Base-by-base conservation (phyloP, 257 asterid species). In the Ilex asprella region DNA sequence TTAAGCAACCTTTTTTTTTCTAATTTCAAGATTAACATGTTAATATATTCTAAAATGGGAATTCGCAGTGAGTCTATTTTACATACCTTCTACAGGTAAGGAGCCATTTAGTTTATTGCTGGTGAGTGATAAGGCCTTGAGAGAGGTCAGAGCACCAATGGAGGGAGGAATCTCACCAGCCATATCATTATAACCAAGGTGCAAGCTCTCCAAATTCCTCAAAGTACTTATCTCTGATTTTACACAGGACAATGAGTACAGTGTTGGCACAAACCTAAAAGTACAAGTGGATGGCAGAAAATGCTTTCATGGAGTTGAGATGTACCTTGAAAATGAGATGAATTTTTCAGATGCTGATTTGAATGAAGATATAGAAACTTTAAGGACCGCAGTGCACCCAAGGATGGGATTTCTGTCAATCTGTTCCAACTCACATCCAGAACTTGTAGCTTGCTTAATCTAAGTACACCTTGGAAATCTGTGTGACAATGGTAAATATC, bases 381-480 rank as follows among this genome's bases (percentile, higher is more conserved):
- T 21, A 68, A 50, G 3, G 67, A 73, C 10, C 16, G 30, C 21
- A 51, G 13, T 50, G 44, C 41, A 27, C 44, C 55, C 16, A 73
- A 41, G 3, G 66, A 21, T 59, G 74, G 74, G 59, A 67, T 67
- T 62, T 59, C 51, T 10, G 63, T 30, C 0, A 73, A 56, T 13
- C 12, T 1, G 35, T 72, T 72, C 4, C 0, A 3, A 49, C 57
- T 57, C 39, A 72, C 30, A 61, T 66, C 72, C 63, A 72, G n/a
- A 30, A 39, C 16, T 21, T 56, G 51, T 53, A 72, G 58, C 59
- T 62, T 72, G 31, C 61, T 67, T 41, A 55, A 51, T 10, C n/a
- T 56, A 21, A 66, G 61, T 52, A 50, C 66, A 50, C 73, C 77
- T 3, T 55, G 16, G 41, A 72, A 66, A 32, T 73, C 77, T 66